phyloP scores from a whole-genome alignment of 2,329 filamentous ascomycete genomes.

The Diaporthe citriasiana region DNA sequence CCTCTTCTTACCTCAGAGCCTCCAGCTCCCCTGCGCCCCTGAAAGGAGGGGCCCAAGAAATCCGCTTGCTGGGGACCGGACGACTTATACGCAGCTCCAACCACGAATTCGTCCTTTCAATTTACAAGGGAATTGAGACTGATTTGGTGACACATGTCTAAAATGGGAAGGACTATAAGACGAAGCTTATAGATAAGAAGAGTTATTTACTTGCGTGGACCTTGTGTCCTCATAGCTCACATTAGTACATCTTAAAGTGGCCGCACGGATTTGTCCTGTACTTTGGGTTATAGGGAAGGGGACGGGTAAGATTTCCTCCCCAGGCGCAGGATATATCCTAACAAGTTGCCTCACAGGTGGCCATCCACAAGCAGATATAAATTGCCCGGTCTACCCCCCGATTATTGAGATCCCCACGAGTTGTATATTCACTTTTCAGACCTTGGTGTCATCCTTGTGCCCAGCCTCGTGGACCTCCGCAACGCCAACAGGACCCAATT shows the following conservation, averaged over 20 bases:
- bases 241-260: not conserved
- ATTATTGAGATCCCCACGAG: not conserved
- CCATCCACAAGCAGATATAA: not conserved
- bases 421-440: not conserved
- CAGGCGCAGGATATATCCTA: not conserved
- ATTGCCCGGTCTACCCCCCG: not conserved
- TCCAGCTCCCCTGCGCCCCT: constrained; percentile 9
- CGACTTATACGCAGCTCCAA: not conserved
- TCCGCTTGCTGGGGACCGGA: too few relatives aligned
- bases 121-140: not conserved
- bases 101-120: not conserved
- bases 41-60: constrained; percentile 16
- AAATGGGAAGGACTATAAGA: too few relatives aligned
- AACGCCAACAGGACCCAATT: constrained; percentile 12
- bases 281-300: not conserved
- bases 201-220: not conserved
- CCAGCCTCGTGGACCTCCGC: constrained; percentile 14
- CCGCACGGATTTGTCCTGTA: not conserved
- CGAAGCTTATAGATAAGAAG: not conserved
- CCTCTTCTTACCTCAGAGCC: not conserved
- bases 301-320: not conserved
- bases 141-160: too few relatives aligned
- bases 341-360: not conserved
- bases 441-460: constrained; percentile 20
- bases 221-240: not conserved